Evolutionary conservation across 2,329 filamentous ascomycete species (phyloP).

Genomic region (Ophiostoma himal-ulmi): DNA sequence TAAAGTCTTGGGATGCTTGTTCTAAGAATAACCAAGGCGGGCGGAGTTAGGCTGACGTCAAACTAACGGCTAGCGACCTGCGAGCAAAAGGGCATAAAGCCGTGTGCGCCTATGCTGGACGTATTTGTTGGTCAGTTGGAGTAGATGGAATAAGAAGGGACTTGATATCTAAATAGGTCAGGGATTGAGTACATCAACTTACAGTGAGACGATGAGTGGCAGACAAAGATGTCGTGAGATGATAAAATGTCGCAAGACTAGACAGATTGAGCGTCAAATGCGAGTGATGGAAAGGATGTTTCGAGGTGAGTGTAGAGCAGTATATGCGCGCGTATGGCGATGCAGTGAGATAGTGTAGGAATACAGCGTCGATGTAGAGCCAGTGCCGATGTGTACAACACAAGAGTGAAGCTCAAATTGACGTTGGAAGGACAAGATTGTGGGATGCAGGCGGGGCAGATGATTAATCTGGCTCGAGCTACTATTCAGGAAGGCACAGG

Average conservation of each 20-base stretch:
- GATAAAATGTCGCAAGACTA: background rate
- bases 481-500: background rate
- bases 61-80: background rate
- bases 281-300: background rate
- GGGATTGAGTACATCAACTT: background rate
- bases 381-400: background rate
- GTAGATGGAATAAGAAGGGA: background rate
- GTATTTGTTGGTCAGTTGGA: background rate
- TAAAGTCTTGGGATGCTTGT: conserved; percentile 4
- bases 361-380: background rate
- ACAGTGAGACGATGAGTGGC: background rate
- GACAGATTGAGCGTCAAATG: background rate
- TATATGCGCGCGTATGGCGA: background rate
- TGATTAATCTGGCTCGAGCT: background rate
- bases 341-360: background rate
- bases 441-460: background rate
- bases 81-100: background rate
- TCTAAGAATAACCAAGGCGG: conserved; percentile 5
- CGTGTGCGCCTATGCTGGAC: conserved; percentile 4
- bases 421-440: background rate
- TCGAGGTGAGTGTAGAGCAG: background rate
- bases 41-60: conserved; percentile 3
- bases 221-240: background rate
- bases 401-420: background rate
- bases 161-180: no score